Evolutionary conservation across 2,329 filamentous ascomycete species (phyloP).

Genomic region (Trichoderma endophyticum): DNA sequence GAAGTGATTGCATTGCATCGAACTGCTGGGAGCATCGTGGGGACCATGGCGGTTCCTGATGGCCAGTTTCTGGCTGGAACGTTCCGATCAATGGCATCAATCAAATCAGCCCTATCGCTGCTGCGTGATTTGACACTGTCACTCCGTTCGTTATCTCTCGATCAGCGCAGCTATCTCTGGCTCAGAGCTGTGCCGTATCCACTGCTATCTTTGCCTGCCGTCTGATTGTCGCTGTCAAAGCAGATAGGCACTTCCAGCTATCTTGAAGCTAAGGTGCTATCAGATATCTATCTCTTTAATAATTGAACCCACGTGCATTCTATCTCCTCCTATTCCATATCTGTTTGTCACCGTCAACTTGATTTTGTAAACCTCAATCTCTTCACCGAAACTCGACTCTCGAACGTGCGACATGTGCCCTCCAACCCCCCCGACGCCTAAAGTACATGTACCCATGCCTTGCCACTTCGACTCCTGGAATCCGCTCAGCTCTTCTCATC

Average conservation of each 20-base stretch:
- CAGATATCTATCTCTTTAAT: not conserved
- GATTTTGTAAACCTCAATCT: not conserved
- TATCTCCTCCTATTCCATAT: not conserved
- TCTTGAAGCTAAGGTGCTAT: not conserved
- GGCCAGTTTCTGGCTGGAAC: not conserved
- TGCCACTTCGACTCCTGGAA: not conserved
- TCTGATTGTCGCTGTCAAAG: not conserved
- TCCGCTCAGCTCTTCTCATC: not conserved
- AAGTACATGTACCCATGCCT: not conserved
- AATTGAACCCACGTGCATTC: not conserved
- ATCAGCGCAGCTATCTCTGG: not conserved
- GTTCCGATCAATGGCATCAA: not conserved
- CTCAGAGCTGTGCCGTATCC: not conserved
- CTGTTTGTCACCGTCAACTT: not conserved
- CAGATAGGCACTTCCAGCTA: not conserved
- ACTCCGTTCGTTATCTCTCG: not conserved
- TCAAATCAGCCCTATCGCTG: not conserved
- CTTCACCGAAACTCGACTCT: not conserved
- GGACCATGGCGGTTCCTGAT: not conserved
- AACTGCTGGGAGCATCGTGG: not conserved
- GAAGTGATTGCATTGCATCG: not conserved
- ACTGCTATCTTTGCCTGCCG: conserved; percentile 1
- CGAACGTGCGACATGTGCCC: not conserved
- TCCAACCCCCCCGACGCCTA: not conserved
- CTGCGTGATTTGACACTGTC: not conserved